phyloP scores from a whole-genome alignment of 306 rosid genomes.

The Pterocarpus santalinus region DNA sequence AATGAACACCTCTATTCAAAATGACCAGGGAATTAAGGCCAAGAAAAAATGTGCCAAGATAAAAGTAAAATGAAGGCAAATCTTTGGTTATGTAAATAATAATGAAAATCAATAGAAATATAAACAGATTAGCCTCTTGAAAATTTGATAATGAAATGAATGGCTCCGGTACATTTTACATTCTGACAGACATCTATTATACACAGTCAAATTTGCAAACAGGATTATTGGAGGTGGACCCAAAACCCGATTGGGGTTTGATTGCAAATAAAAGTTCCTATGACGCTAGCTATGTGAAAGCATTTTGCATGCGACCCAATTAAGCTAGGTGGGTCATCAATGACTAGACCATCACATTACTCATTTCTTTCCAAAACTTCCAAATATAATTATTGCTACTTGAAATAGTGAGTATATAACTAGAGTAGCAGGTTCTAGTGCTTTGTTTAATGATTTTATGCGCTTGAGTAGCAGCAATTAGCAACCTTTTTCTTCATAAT shows the following conservation, averaged over 20 bases:
- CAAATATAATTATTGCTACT: constrained; percentile 39
- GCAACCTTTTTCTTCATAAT: constrained; percentile 41
- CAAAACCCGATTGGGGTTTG: constrained; percentile 46
- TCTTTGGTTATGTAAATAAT: background rate
- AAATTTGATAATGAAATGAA: constrained; percentile 6
- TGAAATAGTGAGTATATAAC: constrained; percentile 27
- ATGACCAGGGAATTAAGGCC: too few species aligned
- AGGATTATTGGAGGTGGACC: constrained; percentile 49
- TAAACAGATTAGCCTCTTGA: background rate
- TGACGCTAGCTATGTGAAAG: constrained; percentile 20
- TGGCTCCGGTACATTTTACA: constrained; percentile 16
- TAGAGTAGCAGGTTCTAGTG: constrained; percentile 33
- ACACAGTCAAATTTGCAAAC: constrained; percentile 36
- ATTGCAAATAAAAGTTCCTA: constrained; percentile 46
- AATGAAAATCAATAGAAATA: background rate
- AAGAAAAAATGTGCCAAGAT: background rate
- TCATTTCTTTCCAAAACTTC: constrained; percentile 36
- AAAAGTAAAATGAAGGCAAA: background rate
- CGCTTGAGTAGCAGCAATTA: constrained; percentile 37
- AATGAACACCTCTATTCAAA: too few species aligned
- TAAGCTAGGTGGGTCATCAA: constrained; percentile 39
- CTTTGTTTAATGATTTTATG: constrained; percentile 43
- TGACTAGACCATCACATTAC: constrained; percentile 47
- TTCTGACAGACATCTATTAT: constrained; percentile 28
- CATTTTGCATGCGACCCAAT: constrained; percentile 38